Percentiles rank a stretch among this genome's conserved stretches.
These are phyloP conservation scores for Haplographium delicatum DNA, from an alignment of 495 filamentous ascomycete species.

Conservation along the genomic window DNA sequence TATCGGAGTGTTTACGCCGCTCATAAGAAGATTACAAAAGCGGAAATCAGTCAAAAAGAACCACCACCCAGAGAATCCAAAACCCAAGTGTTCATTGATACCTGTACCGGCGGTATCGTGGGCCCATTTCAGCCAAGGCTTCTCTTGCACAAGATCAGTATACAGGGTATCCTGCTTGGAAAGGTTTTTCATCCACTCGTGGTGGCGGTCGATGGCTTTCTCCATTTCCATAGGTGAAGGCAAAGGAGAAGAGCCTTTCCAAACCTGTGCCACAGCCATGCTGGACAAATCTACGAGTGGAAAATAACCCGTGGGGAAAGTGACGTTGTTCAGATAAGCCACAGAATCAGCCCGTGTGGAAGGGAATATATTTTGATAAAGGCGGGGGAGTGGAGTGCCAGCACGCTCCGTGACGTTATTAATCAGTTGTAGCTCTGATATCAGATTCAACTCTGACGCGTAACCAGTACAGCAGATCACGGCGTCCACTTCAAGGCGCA, in stretches of 20 bases:
- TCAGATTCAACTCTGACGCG: slow-evolving; percentile 21
- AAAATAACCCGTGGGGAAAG: slow-evolving; percentile 16
- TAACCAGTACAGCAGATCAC: slow-evolving; percentile 30
- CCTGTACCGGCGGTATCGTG: too few relatives aligned
- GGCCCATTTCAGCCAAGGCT: too few relatives aligned
- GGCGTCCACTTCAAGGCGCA: slow-evolving; percentile 21
- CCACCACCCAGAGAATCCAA: too few relatives aligned
- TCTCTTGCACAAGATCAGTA: slow-evolving; percentile 14
- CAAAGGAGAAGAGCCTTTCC: slow-evolving; percentile 20
- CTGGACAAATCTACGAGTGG: slow-evolving; percentile 22
- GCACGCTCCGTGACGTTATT: too few relatives aligned
- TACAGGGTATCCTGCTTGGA: slow-evolving; percentile 13
- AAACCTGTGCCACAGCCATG: slow-evolving; percentile 28
- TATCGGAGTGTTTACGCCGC: too few relatives aligned
- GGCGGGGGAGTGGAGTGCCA: slow-evolving; percentile 17
- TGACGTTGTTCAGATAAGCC: slow-evolving; percentile 22
- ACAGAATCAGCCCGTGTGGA: slow-evolving; percentile 20
- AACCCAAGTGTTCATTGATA: too few relatives aligned
- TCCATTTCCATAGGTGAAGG: slow-evolving; percentile 25
- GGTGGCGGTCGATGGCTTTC: slow-evolving; percentile 20
- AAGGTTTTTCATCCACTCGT: slow-evolving; percentile 22
- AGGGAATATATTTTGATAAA: slow-evolving; percentile 27
- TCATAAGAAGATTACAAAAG: too few relatives aligned
- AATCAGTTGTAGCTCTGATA: slow-evolving; percentile 22
- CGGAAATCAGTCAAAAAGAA: too few relatives aligned